Base-by-base conservation (phyloP, 495 filamentous ascomycete genomes). In the Penicillium bovifimosum region DNA sequence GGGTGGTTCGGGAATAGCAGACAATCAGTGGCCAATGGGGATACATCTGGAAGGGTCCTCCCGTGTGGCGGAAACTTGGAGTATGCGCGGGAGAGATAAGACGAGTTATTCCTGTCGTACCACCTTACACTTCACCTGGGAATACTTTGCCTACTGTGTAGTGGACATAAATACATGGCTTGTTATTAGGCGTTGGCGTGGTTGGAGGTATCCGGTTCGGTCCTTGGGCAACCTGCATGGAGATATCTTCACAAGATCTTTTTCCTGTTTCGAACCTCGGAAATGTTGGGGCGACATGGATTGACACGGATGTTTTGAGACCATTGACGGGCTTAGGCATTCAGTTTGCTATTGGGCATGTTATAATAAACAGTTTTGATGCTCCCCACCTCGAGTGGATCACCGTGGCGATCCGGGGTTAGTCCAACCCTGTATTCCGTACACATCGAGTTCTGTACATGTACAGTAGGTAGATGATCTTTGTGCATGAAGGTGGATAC, bases 1-100 rank as follows among this genome's bases (percentile, higher is more conserved):
- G 88, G 52, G 69, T 96, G 50, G 89, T 77, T 3, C 78, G 83
- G 44, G 91, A 96, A 62, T 68, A 96, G 53, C 69, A 54, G 50
- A 68, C 59, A 6, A 65, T 64, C 43, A 68, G 65, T 9, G 47
- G 59, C 49, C 42, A 54, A 61, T 68, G 52, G 62, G 34, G 13
- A 14, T 16, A n/a, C 0, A 26, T 8, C 16, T 32, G 13, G 16
- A 33, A 52, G 14, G 39, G 26, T 27, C 52, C 36, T 47, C 42
- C 35, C 9, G 41, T 34, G 8, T 47, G 43, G 54, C 10, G 27
- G 18, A 50, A 41, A 56, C 43, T 11, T n/a, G 40, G 47, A 63
- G 44, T 50, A 58, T 26, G 51, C 45, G 50, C 52, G 53, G 56
- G 7, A 36, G 27, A 35, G 39, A 52, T 32, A 43, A 44, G 55